A percentile compares a stretch with the other conserved stretches of the same genome.
Evolutionary conservation across 2,329 filamentous ascomycete genomes (phyloP).

Genomic region (Aspergillus sergii): DNA sequence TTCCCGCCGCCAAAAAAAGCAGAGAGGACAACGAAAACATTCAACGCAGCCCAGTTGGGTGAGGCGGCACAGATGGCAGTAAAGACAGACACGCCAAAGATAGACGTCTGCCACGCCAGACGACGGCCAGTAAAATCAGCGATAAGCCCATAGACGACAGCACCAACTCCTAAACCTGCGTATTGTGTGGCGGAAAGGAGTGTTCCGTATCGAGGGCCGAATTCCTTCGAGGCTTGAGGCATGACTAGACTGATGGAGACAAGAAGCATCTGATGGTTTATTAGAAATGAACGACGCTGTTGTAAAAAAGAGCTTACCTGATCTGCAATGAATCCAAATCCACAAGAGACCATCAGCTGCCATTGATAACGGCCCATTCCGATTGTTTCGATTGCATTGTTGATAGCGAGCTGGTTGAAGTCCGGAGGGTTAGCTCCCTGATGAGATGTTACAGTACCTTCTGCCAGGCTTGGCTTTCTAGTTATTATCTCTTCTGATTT

Average conservation of each 20-base stretch:
- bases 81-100: conserved; percentile 12
- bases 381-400: conserved; percentile 10
- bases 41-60: conserved; percentile 6
- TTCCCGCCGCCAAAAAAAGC: not conserved
- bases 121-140: conserved; percentile 14
- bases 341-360: conserved; percentile 6
- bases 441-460: too few species aligned
- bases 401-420: not conserved
- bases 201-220: conserved; percentile 3
- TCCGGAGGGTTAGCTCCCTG: too few species aligned
- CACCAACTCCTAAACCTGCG: not conserved
- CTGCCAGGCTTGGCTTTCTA: not conserved
- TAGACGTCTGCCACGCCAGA: conserved; percentile 10
- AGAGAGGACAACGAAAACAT: not conserved
- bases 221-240: conserved; percentile 11
- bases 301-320: not conserved
- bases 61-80: conserved; percentile 8
- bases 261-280: conserved; percentile 1
- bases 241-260: conserved; percentile 8
- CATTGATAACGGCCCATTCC: conserved; percentile 16
- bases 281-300: not conserved
- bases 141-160: not conserved
- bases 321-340: conserved; percentile 14
- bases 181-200: conserved; percentile 2
- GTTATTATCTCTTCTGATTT: not conserved